These are phyloP conservation scores for Candolleomyces eurysporus DNA, from an alignment of 768 basidiomycete species.

Conservation along the genomic window DNA sequence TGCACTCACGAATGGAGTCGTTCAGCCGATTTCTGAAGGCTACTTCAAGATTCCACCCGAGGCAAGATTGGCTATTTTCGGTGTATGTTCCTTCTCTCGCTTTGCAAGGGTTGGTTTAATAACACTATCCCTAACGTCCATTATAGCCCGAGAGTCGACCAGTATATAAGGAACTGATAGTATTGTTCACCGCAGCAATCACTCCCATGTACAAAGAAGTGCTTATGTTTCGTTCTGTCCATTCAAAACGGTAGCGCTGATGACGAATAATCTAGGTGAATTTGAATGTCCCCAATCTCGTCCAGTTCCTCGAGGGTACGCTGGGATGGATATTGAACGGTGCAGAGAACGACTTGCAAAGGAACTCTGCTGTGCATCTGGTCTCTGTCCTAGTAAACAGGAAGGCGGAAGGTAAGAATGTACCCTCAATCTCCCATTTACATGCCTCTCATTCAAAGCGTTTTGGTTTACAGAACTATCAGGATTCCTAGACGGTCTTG, in stretches of 20 bases:
- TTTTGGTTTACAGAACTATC: conserved; percentile 38
- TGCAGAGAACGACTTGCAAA: conserved; percentile 49
- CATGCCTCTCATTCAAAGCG: background rate
- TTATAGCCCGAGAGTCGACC: conserved; percentile 40
- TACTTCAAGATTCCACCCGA: conserved; percentile 46
- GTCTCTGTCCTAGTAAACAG: conserved; percentile 80
- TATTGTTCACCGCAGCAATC: conserved; percentile 65
- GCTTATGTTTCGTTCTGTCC: background rate
- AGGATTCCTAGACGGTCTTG: conserved; percentile 40
- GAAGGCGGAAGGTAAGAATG: conserved; percentile 56
- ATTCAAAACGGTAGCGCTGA: too few relatives aligned
- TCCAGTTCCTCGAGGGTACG: conserved; percentile 50
- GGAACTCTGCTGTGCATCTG: conserved; percentile 52
- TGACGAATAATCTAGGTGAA: too few relatives aligned
- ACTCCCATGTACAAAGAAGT: conserved; percentile 63
- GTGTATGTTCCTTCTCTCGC: conserved; percentile 1
- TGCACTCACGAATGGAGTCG: conserved; percentile 55
- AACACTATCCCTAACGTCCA: conserved; percentile 13
- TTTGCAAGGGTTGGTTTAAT: background rate
- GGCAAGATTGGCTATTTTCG: conserved; percentile 8
- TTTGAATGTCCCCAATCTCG: conserved; percentile 33
- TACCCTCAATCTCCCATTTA: background rate
- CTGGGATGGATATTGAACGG: conserved; percentile 58
- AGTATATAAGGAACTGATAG: conserved; percentile 59
- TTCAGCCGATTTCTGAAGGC: conserved; percentile 52